Percentiles rank a stretch among this genome's conserved stretches.
phyloP scores from a whole-genome alignment of 352 stramenopile genomes.

The Phytophthora vignae region DNA sequence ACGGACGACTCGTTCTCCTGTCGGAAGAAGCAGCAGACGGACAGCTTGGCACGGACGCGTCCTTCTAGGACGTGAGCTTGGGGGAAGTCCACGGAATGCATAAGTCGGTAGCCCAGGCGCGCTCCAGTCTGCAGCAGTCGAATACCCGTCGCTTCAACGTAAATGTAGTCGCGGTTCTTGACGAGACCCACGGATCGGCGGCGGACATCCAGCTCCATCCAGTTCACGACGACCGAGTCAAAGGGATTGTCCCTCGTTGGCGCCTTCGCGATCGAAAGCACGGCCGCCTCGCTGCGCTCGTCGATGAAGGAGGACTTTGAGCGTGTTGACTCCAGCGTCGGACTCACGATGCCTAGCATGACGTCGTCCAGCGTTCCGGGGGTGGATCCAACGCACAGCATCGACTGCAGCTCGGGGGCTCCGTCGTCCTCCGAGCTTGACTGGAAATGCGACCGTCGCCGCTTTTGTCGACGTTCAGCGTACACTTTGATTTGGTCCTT shows the following conservation, averaged over 20 bases:
- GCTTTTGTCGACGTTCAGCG: slow-evolving; percentile 25
- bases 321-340: slow-evolving; percentile 37
- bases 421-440: background rate
- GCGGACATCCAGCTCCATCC: slow-evolving; percentile 46
- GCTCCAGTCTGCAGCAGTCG: slow-evolving; percentile 18
- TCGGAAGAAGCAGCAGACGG: slow-evolving; percentile 54
- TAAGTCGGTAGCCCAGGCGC: slow-evolving; percentile 43
- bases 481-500: slow-evolving; percentile 39
- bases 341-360: slow-evolving; percentile 48
- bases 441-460: slow-evolving; percentile 10
- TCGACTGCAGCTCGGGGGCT: slow-evolving; percentile 28
- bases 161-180: slow-evolving; percentile 71
- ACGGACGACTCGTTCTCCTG: slow-evolving; percentile 35
- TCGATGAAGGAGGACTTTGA: slow-evolving; percentile 48
- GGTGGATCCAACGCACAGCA: slow-evolving; percentile 41
- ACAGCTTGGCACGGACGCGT: slow-evolving; percentile 51
- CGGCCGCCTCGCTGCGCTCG: slow-evolving; percentile 38
- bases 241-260: slow-evolving; percentile 61
- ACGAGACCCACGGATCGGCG: slow-evolving; percentile 29
- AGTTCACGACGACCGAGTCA: slow-evolving; percentile 46
- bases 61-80: slow-evolving; percentile 47
- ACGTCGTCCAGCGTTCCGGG: slow-evolving; percentile 48
- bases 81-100: slow-evolving; percentile 51
- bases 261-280: slow-evolving; percentile 52
- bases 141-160: slow-evolving; percentile 55